Conservation (phyloP, 345 rosid species). For the Populus pruinosa region DNA sequence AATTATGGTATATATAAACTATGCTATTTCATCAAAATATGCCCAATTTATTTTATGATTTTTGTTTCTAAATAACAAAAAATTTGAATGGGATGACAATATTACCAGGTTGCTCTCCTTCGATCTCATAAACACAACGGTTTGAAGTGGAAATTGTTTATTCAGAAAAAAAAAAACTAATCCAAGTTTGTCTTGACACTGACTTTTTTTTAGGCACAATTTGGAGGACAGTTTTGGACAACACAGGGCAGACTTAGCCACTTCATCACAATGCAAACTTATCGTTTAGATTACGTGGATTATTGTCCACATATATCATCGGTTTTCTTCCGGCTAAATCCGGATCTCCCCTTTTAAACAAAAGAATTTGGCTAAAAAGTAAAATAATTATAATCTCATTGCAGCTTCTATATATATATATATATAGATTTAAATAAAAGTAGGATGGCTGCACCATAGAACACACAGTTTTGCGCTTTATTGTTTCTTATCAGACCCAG, state of each 20-base stretch:
- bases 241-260: neutral
- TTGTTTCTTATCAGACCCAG: neutral
- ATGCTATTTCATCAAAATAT: too few relatives aligned
- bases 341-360: neutral
- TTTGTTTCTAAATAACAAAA: too few relatives aligned
- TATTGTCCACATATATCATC: neutral
- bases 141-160: too few relatives aligned
- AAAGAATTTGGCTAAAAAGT: neutral
- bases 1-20: too few relatives aligned
- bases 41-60: too few relatives aligned
- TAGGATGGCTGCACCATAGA: neutral
- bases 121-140: too few relatives aligned
- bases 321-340: neutral
- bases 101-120: too few relatives aligned
- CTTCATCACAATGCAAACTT: neutral
- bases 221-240: neutral
- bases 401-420: too few relatives aligned
- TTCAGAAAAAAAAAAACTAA: too few relatives aligned
- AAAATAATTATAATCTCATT: neutral
- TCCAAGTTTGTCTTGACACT: too few relatives aligned
- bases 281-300: neutral
- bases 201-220: neutral
- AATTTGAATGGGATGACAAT: too few relatives aligned
- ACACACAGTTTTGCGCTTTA: neutral
- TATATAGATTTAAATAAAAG: too few relatives aligned